phyloP scores from a whole-genome alignment of 257 asterid genomes.

The Gentiana macrophylla region DNA sequence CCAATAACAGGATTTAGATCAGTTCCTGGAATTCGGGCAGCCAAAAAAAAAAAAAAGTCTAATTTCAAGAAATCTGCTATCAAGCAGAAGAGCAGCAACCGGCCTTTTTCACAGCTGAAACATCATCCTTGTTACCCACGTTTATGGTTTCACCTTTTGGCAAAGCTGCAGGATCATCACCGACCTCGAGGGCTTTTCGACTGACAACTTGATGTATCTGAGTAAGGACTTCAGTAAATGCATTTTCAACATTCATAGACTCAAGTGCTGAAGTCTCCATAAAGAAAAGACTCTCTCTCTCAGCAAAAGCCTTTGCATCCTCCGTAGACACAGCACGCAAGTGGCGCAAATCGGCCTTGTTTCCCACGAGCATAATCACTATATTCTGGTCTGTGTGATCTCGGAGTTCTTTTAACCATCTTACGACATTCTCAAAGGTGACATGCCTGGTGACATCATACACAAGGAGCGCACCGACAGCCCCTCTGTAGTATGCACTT shows the following conservation, averaged over 20 bases:
- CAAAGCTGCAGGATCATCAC: conserved; percentile 45
- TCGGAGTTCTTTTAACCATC: conserved; percentile 77
- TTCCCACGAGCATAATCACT: conserved; percentile 76
- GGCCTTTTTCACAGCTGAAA: conserved; percentile 34
- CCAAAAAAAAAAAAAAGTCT: too few species aligned
- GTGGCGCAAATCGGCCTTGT: conserved; percentile 64
- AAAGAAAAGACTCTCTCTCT: conserved; percentile 69
- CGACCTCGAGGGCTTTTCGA: conserved; percentile 69
- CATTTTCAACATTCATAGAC: conserved; percentile 73
- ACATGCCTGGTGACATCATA: conserved; percentile 72
- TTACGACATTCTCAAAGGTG: conserved; percentile 62
- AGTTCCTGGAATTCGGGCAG: too few species aligned
- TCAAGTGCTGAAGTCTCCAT: conserved; percentile 89
- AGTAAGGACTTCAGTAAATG: conserved; percentile 48
- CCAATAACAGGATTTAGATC: too few species aligned
- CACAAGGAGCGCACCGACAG: conserved; percentile 53
- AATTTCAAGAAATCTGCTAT: too few species aligned
- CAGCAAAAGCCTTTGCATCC: conserved; percentile 77
- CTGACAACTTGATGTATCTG: conserved; percentile 67
- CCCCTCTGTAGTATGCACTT: conserved; percentile 43
- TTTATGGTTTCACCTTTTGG: conserved; percentile 55
- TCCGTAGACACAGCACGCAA: conserved; percentile 56
- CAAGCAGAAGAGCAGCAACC: conserved; percentile 23
- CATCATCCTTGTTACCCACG: conserved; percentile 51
- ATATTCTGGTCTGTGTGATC: conserved; percentile 77